Conservation (phyloP, 164 flowering plant genomes). For the Vitis riparia region DNA sequence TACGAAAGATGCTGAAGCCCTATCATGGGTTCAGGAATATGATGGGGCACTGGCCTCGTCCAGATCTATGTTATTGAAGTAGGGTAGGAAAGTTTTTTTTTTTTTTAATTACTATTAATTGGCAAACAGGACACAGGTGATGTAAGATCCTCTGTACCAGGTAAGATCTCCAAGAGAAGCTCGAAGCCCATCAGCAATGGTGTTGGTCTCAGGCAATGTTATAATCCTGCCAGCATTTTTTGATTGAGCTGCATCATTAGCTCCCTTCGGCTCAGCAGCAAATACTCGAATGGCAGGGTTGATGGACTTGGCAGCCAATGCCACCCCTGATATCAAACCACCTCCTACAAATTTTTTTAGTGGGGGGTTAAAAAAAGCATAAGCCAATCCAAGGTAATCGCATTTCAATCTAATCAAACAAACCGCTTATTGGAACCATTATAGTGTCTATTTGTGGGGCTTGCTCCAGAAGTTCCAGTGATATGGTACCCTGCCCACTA, state of each 20-base stretch:
- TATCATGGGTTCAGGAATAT: too few species aligned
- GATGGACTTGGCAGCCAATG: conserved; percentile 87
- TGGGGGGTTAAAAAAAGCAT: background rate
- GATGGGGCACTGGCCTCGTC: too few species aligned
- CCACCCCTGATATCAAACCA: conserved; percentile 88
- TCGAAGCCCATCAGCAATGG: conserved; percentile 92
- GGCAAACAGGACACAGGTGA: background rate
- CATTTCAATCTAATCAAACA: conserved; percentile 13
- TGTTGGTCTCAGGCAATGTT: conserved; percentile 59
- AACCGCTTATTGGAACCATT: conserved; percentile 90
- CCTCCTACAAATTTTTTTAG: conserved; percentile 54
- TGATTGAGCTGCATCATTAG: conserved; percentile 92
- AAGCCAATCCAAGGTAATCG: background rate
- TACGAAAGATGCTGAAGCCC: too few species aligned
- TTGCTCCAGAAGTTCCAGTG: conserved; percentile 83
- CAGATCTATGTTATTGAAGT: too few species aligned
- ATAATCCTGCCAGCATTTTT: conserved; percentile 72
- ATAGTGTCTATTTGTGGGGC: conserved; percentile 70
- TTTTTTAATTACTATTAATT: too few species aligned
- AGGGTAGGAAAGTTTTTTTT: too few species aligned
- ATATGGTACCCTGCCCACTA: conserved; percentile 90
- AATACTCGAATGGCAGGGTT: conserved; percentile 74
- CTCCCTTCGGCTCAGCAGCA: conserved; percentile 93
- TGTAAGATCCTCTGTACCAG: conserved; percentile 46
- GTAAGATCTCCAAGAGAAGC: conserved; percentile 84